phyloP scores from a whole-genome alignment of 306 rosid genomes.

The Fragaria ananassa region DNA sequence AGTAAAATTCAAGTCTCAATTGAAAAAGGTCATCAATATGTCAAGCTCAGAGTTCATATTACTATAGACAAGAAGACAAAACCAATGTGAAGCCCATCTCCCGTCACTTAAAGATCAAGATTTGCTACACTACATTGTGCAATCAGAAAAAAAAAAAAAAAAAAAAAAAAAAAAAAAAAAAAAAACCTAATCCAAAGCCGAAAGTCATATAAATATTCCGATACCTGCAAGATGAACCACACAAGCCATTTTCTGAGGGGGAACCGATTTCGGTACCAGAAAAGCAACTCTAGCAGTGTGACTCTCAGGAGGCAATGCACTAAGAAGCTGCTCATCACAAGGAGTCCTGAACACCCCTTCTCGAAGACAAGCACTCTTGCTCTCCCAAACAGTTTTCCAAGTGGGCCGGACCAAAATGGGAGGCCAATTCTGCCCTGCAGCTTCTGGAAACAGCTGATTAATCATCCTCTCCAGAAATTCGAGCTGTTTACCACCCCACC shows the following conservation, averaged over 20 bases:
- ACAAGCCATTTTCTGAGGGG: slow-evolving; percentile 71
- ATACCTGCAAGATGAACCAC: slow-evolving; percentile 97
- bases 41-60: background rate
- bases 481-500: slow-evolving; percentile 92
- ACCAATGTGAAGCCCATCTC: background rate
- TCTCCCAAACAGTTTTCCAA: slow-evolving; percentile 90
- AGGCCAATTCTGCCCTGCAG: slow-evolving; percentile 64
- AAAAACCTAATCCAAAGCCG: too few species aligned
- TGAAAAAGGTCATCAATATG: background rate
- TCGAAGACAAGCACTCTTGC: slow-evolving; percentile 61
- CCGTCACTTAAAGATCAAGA: background rate
- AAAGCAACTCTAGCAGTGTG: slow-evolving; percentile 86
- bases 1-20: background rate
- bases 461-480: slow-evolving; percentile 78
- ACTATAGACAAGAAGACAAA: background rate
- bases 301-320: slow-evolving; percentile 95
- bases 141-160: background rate
- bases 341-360: slow-evolving; percentile 87
- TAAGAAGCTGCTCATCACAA: slow-evolving; percentile 69
- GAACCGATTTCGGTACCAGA: slow-evolving; percentile 65
- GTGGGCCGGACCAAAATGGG: slow-evolving; percentile 59
- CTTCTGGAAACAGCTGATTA: slow-evolving; percentile 67
- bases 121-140: background rate
- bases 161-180: too few species aligned
- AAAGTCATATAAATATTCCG: background rate